Evolutionary conservation across 2,329 filamentous ascomycete species (phyloP).

Genomic region (Fusarium caatingaense): DNA sequence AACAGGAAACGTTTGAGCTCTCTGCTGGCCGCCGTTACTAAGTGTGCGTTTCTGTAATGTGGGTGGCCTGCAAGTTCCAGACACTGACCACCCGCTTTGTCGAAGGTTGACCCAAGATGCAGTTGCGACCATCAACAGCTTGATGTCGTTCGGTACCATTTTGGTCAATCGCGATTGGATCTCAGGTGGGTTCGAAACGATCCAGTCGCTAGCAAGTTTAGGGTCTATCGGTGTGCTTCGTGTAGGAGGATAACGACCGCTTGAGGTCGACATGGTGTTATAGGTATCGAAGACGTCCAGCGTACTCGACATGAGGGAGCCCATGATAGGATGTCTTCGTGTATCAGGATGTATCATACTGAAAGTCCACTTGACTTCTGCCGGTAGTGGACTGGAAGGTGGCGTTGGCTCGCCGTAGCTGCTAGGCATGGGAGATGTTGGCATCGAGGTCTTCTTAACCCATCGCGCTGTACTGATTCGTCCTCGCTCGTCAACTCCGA

Average conservation of each 20-base stretch:
- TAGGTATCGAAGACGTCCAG: constrained; percentile 79
- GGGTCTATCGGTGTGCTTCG: constrained; percentile 49
- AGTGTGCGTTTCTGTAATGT: constrained; percentile 44
- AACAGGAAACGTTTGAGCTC: constrained; percentile 37
- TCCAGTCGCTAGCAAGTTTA: constrained; percentile 36
- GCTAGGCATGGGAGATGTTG: constrained; percentile 30
- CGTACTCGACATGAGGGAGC: constrained; percentile 70
- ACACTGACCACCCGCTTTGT: constrained; percentile 52
- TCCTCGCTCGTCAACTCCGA: constrained; percentile 67
- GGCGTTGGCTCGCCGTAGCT: constrained; percentile 39
- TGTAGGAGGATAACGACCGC: constrained; percentile 60
- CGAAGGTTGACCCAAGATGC: constrained; percentile 54
- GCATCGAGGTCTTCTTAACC: constrained; percentile 63
- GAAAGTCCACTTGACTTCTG: constrained; percentile 75
- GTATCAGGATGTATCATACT: constrained; percentile 78
- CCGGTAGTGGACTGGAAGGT: constrained; percentile 42
- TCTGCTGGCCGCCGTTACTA: constrained; percentile 35
- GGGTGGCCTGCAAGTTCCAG: constrained; percentile 47
- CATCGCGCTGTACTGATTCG: constrained; percentile 72
- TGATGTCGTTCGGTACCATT: constrained; percentile 50
- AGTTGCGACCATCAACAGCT: constrained; percentile 53
- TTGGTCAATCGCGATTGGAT: constrained; percentile 48
- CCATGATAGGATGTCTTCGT: constrained; percentile 79
- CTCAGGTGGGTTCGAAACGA: constrained; percentile 33
- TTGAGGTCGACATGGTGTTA: constrained; percentile 64